A percentile compares a stretch with the other conserved stretches of the same genome.
These are phyloP conservation scores for Salicornia ramosissima DNA, from an alignment of 148 eudicot species.

Conservation along the genomic window DNA sequence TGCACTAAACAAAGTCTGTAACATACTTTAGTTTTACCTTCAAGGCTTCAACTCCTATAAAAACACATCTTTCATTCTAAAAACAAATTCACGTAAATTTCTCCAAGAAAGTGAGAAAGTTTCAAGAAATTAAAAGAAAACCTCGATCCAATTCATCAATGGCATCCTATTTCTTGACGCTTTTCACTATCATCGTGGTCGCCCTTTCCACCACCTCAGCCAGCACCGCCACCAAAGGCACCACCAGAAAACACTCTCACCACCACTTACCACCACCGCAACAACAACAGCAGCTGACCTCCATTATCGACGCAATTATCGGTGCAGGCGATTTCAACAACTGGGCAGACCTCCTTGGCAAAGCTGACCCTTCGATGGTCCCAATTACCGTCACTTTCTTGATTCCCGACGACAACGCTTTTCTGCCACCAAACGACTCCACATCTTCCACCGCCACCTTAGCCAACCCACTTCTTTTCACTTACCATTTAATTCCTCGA, in stretches of 20 bases:
- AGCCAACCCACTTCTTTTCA: conserved; percentile 36
- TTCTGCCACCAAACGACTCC: conserved; percentile 26
- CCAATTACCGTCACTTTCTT: conserved; percentile 48
- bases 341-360: conserved; percentile 44
- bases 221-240: neutral
- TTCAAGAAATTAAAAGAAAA: too few relatives aligned
- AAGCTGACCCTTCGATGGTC: conserved; percentile 25
- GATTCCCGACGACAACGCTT: conserved; percentile 41
- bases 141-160: too few relatives aligned
- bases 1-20: too few relatives aligned
- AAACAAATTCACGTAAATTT: too few relatives aligned
- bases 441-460: neutral
- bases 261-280: conserved; percentile 9
- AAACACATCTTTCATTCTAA: too few relatives aligned
- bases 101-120: too few relatives aligned
- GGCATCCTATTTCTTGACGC: too few relatives aligned
- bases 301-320: conserved; percentile 41
- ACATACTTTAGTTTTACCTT: too few relatives aligned
- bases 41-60: too few relatives aligned
- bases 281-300: conserved; percentile 16
- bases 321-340: conserved; percentile 44
- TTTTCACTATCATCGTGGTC: too few relatives aligned
- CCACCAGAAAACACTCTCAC: conserved; percentile 8
- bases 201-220: neutral
- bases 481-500: conserved; percentile 42